A percentile compares a stretch with the other conserved stretches of the same genome.
phyloP scores from a whole-genome alignment of 2,329 filamentous ascomycete genomes.

The Pseudocercospora musae region DNA sequence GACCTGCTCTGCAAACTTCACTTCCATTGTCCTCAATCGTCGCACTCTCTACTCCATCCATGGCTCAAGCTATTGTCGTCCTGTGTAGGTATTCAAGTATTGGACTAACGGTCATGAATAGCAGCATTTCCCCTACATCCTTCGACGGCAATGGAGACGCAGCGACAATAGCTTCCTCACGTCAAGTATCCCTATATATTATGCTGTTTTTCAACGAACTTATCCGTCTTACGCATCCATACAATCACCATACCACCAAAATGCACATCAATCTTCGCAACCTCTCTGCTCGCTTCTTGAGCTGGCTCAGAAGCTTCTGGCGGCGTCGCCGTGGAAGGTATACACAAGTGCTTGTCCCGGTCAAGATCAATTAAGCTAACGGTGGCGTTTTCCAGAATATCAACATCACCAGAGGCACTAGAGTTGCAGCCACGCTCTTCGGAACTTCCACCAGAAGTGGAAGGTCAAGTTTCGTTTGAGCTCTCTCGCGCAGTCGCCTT shows the following conservation, averaged over 20 bases:
- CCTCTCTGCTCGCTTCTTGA: not conserved
- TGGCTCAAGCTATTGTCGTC: not conserved
- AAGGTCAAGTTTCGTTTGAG: not conserved
- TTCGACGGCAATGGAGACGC: not conserved
- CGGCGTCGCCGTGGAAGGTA: not conserved
- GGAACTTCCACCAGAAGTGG: not conserved
- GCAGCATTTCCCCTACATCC: not conserved
- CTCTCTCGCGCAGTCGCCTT: not conserved
- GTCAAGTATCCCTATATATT: not conserved
- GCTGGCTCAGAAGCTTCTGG: not conserved
- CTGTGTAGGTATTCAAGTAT: not conserved
- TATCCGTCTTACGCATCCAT: not conserved
- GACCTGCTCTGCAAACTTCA: not conserved
- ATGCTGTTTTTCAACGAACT: not conserved
- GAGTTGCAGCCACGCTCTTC: not conserved
- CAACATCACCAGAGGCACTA: not conserved
- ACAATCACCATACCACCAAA: not conserved
- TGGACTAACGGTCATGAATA: not conserved
- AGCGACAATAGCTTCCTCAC: not conserved
- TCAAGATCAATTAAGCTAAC: not conserved
- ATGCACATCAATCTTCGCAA: not conserved
- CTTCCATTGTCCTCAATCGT: not conserved
- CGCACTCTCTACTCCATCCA: not conserved
- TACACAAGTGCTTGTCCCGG: not conserved
- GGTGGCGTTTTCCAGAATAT: not conserved